phyloP scores from a whole-genome alignment of 108 stramenopile genomes.

The Cyclotella baltica region DNA sequence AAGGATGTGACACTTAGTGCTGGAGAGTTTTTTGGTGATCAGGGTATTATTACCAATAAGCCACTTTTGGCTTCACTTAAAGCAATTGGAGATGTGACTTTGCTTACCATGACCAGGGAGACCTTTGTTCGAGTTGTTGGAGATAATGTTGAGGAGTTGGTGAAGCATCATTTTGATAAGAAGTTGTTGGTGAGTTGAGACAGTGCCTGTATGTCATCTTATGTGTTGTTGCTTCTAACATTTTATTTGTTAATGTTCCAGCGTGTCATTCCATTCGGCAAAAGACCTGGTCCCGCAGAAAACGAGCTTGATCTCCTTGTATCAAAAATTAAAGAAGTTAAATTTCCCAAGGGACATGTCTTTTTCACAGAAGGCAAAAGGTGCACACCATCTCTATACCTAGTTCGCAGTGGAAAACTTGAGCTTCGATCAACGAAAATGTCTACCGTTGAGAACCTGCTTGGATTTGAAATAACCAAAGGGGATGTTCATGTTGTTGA shows the following conservation, averaged over 20 bases:
- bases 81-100: slow-evolving; percentile 45
- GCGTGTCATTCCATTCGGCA: slow-evolving; percentile 48
- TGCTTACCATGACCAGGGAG: slow-evolving; percentile 56
- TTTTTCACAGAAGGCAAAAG: slow-evolving; percentile 82
- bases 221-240: neutral
- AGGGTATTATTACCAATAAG: slow-evolving; percentile 57
- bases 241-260: neutral
- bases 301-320: slow-evolving; percentile 64
- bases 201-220: neutral
- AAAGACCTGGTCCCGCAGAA: slow-evolving; percentile 46
- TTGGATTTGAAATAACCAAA: slow-evolving; percentile 44
- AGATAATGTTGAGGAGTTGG: slow-evolving; percentile 39
- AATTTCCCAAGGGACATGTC: slow-evolving; percentile 64
- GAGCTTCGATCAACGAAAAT: slow-evolving; percentile 43
- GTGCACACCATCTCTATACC: slow-evolving; percentile 59
- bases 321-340: slow-evolving; percentile 49
- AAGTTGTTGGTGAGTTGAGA: slow-evolving; percentile 2
- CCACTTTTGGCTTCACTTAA: slow-evolving; percentile 9
- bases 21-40: slow-evolving; percentile 74
- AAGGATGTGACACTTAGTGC: slow-evolving; percentile 56
- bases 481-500: slow-evolving; percentile 57
- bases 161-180: slow-evolving; percentile 4
- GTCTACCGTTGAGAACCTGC: slow-evolving; percentile 31
- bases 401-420: slow-evolving; percentile 67
- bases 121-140: slow-evolving; percentile 65